Conservation (phyloP, 2,329 filamentous ascomycete species). For the Pyrenochaeta sp. region DNA sequence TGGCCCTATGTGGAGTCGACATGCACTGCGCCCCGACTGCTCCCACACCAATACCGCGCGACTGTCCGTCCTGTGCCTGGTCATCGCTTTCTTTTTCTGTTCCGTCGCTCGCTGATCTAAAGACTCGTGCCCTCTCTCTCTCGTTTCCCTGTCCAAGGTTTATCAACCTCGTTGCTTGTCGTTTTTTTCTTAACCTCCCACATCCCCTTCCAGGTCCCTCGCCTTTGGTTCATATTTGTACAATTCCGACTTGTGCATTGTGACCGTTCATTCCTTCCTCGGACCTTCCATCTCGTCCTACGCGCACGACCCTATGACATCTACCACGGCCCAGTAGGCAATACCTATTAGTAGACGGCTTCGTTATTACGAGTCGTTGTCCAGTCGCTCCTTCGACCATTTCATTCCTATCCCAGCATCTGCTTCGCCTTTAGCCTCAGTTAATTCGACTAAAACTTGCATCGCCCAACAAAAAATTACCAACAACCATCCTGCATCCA, state of each 20-base stretch:
- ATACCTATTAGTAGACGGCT: constrained; percentile 51
- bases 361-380: constrained; percentile 51
- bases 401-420: constrained; percentile 30
- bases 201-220: constrained; percentile 11
- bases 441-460: constrained; percentile 36
- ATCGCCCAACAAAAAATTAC: constrained; percentile 15
- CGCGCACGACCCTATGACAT: constrained; percentile 45
- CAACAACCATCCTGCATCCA: constrained; percentile 15
- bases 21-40: constrained; percentile 48
- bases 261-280: constrained; percentile 50
- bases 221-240: constrained; percentile 43
- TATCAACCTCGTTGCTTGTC: constrained; percentile 54
- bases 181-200: constrained; percentile 37
- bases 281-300: constrained; percentile 34
- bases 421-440: constrained; percentile 29
- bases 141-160: constrained; percentile 50
- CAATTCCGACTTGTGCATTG: constrained; percentile 44
- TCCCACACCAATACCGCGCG: constrained; percentile 49
- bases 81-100: constrained; percentile 54
- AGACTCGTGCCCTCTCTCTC: constrained; percentile 44
- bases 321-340: constrained; percentile 33
- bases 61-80: constrained; percentile 48
- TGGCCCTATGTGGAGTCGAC: constrained; percentile 42
- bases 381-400: constrained; percentile 50
- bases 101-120: constrained; percentile 51